Evolutionary conservation across 2,329 filamentous ascomycete genomes (phyloP), one percentile per base, ranked within the genome.

Genomic region (Penicillium verrucosum): DNA sequence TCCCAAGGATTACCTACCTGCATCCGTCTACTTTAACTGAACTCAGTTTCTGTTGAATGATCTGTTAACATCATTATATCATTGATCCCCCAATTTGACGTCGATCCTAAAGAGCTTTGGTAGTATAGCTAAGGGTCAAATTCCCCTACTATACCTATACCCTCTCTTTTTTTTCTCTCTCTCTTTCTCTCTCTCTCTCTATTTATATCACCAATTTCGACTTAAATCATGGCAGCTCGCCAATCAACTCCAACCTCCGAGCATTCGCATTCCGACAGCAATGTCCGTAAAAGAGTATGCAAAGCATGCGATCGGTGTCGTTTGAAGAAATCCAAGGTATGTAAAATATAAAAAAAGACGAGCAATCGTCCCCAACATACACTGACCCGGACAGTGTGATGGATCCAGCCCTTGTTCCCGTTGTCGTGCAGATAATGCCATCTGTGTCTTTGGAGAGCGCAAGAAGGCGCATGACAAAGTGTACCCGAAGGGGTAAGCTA

Each of bases 401-500:
- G 85, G 85, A 61, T 77, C 81, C 37, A 82, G 77, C 63, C 84
- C 84, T 18, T 87, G 85, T 74, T 80, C 80, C 63, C 77, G 85
- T 58, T 87, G 85, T 72, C 82, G 82, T 67, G 78, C 82, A 58
- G 85, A 87, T 70, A 86, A 87, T 69, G 81, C 82, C 40, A 84
- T 86, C 59, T 87, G 85, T 64, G 81, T 85, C 5, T 87, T 86
- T 71, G 84, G 84, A 32, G 84, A 87, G 68, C 77, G 84, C 54
- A 87, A 86, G 70, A 86, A 86, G 77, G 81, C 82, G 7, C 83
- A 86, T 65, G 85, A 87, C 72, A 87, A 86, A 71, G 81, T 86
- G 45, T 86, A 87, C 70, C 85, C 85, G n/a, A 87, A 86, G 75
- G 85, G 85, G 81, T 87, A 72, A 74, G 80, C 70, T 54, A 54